A percentile compares a stretch with the other conserved stretches of the same genome.
phyloP scores from a whole-genome alignment of 2,329 filamentous ascomycete genomes.

The Paracorniculantispora psalliotae region DNA sequence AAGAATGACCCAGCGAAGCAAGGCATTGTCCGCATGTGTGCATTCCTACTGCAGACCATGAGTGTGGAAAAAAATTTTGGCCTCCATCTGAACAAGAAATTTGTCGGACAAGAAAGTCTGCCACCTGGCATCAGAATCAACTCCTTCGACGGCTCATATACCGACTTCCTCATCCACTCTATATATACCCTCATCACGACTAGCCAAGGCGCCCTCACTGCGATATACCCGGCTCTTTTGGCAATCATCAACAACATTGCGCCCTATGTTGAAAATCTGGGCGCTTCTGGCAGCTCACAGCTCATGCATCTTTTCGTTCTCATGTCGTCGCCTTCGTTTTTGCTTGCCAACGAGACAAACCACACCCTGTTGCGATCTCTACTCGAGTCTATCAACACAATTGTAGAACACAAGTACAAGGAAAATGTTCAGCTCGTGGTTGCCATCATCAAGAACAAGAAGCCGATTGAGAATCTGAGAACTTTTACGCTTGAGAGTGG shows the following conservation, averaged over 20 bases:
- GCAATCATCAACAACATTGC: constrained; percentile 93
- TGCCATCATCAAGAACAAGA: constrained; percentile 71
- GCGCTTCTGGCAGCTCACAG: constrained; percentile 69
- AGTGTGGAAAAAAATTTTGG: constrained; percentile 92
- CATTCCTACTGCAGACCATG: constrained; percentile 92
- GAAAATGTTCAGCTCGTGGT: constrained; percentile 79
- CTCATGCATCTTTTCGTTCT: constrained; percentile 83
- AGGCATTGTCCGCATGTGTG: constrained; percentile 91
- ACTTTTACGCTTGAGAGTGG: constrained; percentile 89
- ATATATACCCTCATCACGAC: constrained; percentile 88
- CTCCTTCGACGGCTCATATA: constrained; percentile 84
- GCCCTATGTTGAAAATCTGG: constrained; percentile 74
- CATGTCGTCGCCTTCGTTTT: constrained; percentile 89
- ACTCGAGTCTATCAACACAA: constrained; percentile 82
- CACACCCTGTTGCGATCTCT: constrained; percentile 75
- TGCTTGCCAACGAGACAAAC: constrained; percentile 89
- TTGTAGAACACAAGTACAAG: constrained; percentile 81
- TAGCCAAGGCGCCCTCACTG: constrained; percentile 83
- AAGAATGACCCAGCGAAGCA: constrained; percentile 82
- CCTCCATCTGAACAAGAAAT: constrained; percentile 80
- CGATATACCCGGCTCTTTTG: constrained; percentile 85
- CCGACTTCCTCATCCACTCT: constrained; percentile 91
- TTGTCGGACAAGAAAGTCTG: constrained; percentile 83
- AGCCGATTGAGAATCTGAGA: constrained; percentile 77
- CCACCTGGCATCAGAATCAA: constrained; percentile 75